phyloP scores from a whole-genome alignment of 2,329 filamentous ascomycete species.

The Escovopsis weberi region DNA sequence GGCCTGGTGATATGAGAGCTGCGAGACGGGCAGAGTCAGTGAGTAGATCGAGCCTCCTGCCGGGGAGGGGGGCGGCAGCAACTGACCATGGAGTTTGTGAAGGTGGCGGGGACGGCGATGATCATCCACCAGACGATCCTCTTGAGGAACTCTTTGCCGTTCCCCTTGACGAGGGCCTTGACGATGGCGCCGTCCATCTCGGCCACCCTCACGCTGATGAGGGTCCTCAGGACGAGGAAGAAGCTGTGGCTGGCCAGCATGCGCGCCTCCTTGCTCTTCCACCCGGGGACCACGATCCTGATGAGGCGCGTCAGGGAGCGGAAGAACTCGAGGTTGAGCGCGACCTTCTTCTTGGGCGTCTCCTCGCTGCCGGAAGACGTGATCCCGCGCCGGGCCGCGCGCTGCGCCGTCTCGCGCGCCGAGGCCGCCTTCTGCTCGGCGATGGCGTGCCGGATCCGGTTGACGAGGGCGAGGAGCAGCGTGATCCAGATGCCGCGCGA shows the following conservation, averaged over 20 bases:
- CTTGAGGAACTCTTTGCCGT: slow-evolving; percentile 75
- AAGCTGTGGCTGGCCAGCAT: slow-evolving; percentile 83
- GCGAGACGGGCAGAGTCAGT: background rate
- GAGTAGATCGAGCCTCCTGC: background rate
- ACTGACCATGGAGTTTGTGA: slow-evolving; percentile 94
- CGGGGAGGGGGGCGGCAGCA: slow-evolving; percentile 1
- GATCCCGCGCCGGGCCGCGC: slow-evolving; percentile 31
- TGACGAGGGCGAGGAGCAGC: slow-evolving; percentile 63
- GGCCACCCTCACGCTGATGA: slow-evolving; percentile 91
- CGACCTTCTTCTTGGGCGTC: slow-evolving; percentile 61
- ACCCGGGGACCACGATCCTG: slow-evolving; percentile 79
- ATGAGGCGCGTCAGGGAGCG: slow-evolving; percentile 63
- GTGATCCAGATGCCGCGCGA: slow-evolving; percentile 74
- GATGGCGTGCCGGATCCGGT: slow-evolving; percentile 82
- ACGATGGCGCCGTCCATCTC: slow-evolving; percentile 91
- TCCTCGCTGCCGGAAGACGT: slow-evolving; percentile 25
- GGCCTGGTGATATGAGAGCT: slow-evolving; percentile 94
- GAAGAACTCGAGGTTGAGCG: slow-evolving; percentile 74
- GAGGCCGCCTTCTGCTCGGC: slow-evolving; percentile 84
- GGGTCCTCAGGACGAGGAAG: slow-evolving; percentile 76
- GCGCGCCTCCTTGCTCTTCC: slow-evolving; percentile 75
- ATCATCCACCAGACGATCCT: slow-evolving; percentile 97
- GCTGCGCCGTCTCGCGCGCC: slow-evolving; percentile 46
- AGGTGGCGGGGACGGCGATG: slow-evolving; percentile 87
- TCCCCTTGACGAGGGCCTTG: slow-evolving; percentile 81